Base-by-base conservation (phyloP, 176 grass and related monocot species). In the bread wheat (Triticum aestivum) region DNA sequence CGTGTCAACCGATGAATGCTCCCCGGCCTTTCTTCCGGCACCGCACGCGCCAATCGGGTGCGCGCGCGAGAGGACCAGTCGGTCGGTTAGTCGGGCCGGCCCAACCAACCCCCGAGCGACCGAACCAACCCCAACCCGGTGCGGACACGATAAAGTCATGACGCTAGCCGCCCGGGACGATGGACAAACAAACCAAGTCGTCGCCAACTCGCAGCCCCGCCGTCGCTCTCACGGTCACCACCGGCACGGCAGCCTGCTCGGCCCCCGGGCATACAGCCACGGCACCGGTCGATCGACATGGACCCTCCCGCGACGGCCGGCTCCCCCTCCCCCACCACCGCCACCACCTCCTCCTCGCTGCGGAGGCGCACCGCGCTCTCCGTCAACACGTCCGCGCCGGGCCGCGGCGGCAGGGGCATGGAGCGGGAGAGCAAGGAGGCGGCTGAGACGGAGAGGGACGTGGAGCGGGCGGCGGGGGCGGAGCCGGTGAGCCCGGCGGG, bases 401-500 rank as follows among this genome's bases (percentile, higher is more conserved):
- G 26, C 11, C 18, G 39, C 56, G 2, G 32, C 56, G 5, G 65
- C 39, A 74, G n/a, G 54, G 51, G 51, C 51, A 54, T 2, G 11
- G 66, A 74, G 65, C 51, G 51, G 64, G 45, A 32, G 85, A n/a
- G 67, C 34, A 79, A 71, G 72, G 26, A 51, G 18, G 44, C 13
- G 17, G 20, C 11, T 38, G 38, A 10, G 29, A 20, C 0, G 17
- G 47, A 0, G 37, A 32, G 37, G 70, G 90, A 84, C 42, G 18
- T 18, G 49, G 91, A 70, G 44, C 0, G 44, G 70, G 81, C 2
- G 45, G 75, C 8, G 21, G 78, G 61, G 13, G 38, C 13, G 72
- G 77, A 79, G 79, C 96, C 94, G 61, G 54, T 99, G 85, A 99
- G 97, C 88, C 97, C 94, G 0, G 94, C 94, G 11, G 97, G 87